Conservation (phyloP, 345 rosid species). For the Acer yangbiense region DNA sequence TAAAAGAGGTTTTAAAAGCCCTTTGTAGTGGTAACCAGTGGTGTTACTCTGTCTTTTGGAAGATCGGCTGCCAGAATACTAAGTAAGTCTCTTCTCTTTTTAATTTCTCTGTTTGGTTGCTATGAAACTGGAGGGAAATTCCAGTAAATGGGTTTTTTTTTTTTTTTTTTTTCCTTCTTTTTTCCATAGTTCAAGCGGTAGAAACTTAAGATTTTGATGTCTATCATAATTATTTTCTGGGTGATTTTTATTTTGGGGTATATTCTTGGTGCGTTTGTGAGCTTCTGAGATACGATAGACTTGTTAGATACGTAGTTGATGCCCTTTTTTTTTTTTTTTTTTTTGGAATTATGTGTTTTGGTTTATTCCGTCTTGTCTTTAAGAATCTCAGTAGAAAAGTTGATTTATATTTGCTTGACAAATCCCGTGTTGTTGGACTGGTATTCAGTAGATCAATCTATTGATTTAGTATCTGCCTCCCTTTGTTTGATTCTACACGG, state of each 20-base stretch:
- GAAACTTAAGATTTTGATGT: not conserved
- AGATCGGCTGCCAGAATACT: constrained; percentile 87
- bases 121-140: too few species aligned
- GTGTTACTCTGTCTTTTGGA: constrained; percentile 97
- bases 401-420: constrained; percentile 42
- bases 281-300: constrained; percentile 4
- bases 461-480: constrained; percentile 32
- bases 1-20: constrained; percentile 79
- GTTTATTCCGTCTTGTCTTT: constrained; percentile 64
- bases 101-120: not conserved
- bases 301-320: constrained; percentile 28
- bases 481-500: constrained; percentile 27
- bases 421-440: constrained; percentile 34
- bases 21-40: constrained; percentile 74
- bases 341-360: constrained; percentile 58
- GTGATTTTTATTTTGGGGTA: not conserved
- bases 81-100: constrained; percentile 43
- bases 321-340: constrained; percentile 44
- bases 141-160: too few species aligned
- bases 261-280: constrained; percentile 12
- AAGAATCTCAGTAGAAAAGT: constrained; percentile 53
- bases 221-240: not conserved
- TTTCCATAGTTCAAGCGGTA: too few species aligned
- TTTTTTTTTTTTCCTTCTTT: too few species aligned
- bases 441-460: constrained; percentile 25